Evolutionary conservation across 2,329 filamentous ascomycete species (phyloP).

Genomic region (Microsporum canis): DNA sequence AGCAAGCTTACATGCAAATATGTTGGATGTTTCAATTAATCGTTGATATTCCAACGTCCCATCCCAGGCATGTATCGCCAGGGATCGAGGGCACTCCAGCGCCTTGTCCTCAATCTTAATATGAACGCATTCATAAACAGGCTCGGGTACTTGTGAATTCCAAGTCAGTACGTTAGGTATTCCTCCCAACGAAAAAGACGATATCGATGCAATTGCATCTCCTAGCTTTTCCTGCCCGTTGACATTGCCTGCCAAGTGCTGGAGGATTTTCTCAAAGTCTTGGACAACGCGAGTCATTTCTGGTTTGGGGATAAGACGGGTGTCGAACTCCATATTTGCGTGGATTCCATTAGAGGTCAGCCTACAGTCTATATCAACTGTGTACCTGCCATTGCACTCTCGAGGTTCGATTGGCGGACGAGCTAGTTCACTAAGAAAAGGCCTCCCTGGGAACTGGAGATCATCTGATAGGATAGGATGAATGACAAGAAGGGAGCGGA

Average conservation of each 20-base stretch:
- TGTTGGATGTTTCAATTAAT: conserved; percentile 15
- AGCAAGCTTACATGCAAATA: conserved; percentile 20
- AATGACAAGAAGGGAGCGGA: conserved; percentile 32
- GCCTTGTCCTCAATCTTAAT: background rate
- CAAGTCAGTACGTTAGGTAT: conserved; percentile 7
- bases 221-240: background rate
- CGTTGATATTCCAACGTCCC: conserved; percentile 12
- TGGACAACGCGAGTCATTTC: background rate
- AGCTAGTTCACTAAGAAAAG: background rate
- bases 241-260: background rate
- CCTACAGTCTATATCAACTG: background rate
- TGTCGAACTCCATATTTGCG: background rate
- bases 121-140: background rate
- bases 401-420: background rate
- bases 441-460: background rate
- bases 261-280: background rate
- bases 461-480: conserved; percentile 4
- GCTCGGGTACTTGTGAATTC: conserved; percentile 16
- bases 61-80: conserved; percentile 18
- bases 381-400: background rate
- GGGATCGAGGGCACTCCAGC: background rate
- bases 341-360: background rate
- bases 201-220: conserved; percentile 6
- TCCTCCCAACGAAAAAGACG: background rate
- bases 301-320: background rate